Evolutionary conservation across 345 rosid genomes (phyloP), one percentile per base, ranked within the genome.

Genomic region (Gossypioides kirkii): DNA sequence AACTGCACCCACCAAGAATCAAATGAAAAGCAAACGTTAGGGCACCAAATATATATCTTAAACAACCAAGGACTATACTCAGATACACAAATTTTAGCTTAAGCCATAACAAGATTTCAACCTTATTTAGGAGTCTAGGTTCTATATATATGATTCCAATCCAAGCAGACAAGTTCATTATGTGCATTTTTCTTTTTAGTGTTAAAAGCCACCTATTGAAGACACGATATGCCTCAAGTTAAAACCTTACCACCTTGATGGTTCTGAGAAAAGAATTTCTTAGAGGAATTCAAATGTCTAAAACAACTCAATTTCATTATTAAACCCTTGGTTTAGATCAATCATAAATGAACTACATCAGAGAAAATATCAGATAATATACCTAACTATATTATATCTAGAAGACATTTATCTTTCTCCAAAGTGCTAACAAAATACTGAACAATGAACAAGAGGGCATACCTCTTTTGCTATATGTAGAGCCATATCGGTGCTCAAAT

Each of bases 401-500:
- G 18, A 66, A 14, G 56, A 47, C 10, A 67, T 3, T 65, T 67
- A 1, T 47, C 38, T 7, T 23, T 25, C 54, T 8, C 56, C 54
- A 25, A 45, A 3, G 56, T 8, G 71, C 12, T 23, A 60, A 45
- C 20, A 43, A 13, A 66, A 8, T 46, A 46, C 10, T n/a, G 7
- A 60, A 55, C 61, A 55, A 43, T 26, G 32, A 73, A 47, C 3
- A 61, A 45, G 18, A 60, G 16, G 22, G 41, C 71, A 54, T 68
- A 91, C 99, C 99, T 95, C 99, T 26, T 96, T 82, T 61, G 98
- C 97, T 76, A 89, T 89, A 75, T 91, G 90, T 61, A 92, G 77
- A 71, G 96, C 99, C 99, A 95, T 95, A 82, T 95, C 97, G 20
- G 98, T 91, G 91, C 99, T 95, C 80, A 95, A 83, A 80, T 95